These are phyloP conservation scores for Pneumocystis canis DNA, from an alignment of 1,139 yeast genomes.

Conservation along the genomic window DNA sequence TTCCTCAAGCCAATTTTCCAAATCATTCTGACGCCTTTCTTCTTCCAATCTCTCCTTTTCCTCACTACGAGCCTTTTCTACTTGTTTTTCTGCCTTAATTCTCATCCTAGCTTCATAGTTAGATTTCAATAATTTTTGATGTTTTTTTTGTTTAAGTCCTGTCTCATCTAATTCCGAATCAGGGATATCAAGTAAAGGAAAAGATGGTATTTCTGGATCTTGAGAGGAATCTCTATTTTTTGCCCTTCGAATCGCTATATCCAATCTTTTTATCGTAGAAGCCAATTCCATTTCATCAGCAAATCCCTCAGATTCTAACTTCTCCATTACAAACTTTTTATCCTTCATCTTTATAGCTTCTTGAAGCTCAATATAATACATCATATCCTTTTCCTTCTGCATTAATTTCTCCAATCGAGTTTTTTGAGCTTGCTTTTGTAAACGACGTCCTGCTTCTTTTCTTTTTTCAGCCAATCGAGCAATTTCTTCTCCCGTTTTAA, in stretches of 20 bases:
- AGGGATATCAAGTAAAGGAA: conserved; percentile 71
- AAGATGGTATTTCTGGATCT: conserved; percentile 36
- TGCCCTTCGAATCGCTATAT: conserved; percentile 53
- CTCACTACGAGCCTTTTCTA: conserved; percentile 36
- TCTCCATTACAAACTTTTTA: conserved; percentile 33
- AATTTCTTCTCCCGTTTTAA: conserved; percentile 72
- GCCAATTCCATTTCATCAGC: conserved; percentile 58
- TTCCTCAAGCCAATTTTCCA: conserved; percentile 63
- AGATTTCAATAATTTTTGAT: conserved; percentile 68
- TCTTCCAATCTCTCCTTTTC: conserved; percentile 40
- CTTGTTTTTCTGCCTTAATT: conserved; percentile 65
- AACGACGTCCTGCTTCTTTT: conserved; percentile 69
- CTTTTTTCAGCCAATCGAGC: conserved; percentile 65
- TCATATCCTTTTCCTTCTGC: conserved; percentile 1
- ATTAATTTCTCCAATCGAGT: conserved; percentile 59
- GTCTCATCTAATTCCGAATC: conserved; percentile 72
- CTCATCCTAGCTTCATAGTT: conserved; percentile 78
- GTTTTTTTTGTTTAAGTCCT: conserved; percentile 71
- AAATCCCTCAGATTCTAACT: conserved; percentile 61
- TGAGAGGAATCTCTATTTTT: conserved; percentile 50
- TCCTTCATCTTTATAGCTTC: conserved; percentile 36
- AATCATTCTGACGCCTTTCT: conserved; percentile 63
- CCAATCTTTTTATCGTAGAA: conserved; percentile 51
- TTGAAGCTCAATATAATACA: conserved; percentile 32
- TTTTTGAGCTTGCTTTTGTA: conserved; percentile 87